phyloP scores from a whole-genome alignment of 148 eudicot genomes.

The Chenopodium suecicum region DNA sequence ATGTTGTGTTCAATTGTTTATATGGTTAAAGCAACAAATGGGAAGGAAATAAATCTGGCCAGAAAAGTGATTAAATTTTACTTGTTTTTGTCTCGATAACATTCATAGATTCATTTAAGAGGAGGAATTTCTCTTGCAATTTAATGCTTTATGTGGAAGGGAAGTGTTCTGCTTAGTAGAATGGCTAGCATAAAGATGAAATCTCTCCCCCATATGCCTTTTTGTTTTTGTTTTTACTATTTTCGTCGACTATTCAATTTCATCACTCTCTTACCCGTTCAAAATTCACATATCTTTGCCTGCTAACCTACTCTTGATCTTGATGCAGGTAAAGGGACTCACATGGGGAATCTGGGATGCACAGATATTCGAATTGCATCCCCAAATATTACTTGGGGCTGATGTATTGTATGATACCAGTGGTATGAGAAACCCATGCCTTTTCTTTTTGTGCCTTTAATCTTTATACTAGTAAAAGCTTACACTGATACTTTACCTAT shows the following conservation, averaged over 20 bases:
- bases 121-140: neutral
- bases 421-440: conserved; percentile 37
- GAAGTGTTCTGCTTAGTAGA: neutral
- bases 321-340: conserved; percentile 68
- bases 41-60: too few species aligned
- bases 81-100: neutral
- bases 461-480: neutral
- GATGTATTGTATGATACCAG: conserved; percentile 85
- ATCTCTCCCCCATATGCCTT: neutral
- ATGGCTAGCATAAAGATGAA: neutral
- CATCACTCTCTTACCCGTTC: too few species aligned
- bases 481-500: neutral
- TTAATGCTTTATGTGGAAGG: neutral
- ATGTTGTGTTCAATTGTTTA: neutral
- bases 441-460: neutral
- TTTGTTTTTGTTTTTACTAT: neutral
- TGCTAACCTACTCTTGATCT: conserved; percentile 17
- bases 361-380: conserved; percentile 52
- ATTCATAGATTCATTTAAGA: neutral
- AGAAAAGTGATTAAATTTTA: too few species aligned
- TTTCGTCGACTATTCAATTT: too few species aligned
- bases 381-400: conserved; percentile 82
- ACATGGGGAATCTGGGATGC: conserved; percentile 93
- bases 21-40: too few species aligned
- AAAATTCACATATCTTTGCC: neutral